Conservation (phyloP, 1,139 yeast genomes). For the Candida sanyaensis region DNA sequence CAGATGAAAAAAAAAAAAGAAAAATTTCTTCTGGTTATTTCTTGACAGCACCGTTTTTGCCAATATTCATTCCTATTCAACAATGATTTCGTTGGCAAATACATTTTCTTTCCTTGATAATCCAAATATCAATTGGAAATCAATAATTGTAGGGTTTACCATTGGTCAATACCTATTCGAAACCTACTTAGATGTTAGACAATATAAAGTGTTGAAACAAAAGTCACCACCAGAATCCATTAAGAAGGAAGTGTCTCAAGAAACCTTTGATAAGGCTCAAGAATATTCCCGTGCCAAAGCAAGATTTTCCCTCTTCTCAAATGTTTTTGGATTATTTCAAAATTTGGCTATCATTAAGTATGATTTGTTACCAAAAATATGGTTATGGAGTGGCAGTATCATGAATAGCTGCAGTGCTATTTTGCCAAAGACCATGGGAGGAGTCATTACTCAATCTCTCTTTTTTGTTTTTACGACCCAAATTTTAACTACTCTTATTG, state of each 20-base stretch:
- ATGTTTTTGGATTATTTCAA: slow-evolving; percentile 53
- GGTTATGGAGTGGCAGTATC: slow-evolving; percentile 54
- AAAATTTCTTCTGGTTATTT: no score
- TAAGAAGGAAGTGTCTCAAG: slow-evolving; percentile 63
- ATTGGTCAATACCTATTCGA: slow-evolving; percentile 77
- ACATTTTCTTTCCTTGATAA: slow-evolving; percentile 34
- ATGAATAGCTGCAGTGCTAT: slow-evolving; percentile 31
- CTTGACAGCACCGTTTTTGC: no score
- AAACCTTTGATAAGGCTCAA: slow-evolving; percentile 78
- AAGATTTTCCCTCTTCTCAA: slow-evolving; percentile 61
- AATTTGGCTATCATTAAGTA: slow-evolving; percentile 59
- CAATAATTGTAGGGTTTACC: slow-evolving; percentile 71
- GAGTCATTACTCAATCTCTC: slow-evolving; percentile 67
- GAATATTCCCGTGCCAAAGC: slow-evolving; percentile 83
- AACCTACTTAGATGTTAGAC: slow-evolving; percentile 73
- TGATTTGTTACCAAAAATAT: slow-evolving; percentile 69
- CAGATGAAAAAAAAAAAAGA: background rate
- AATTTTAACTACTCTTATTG: slow-evolving; percentile 49
- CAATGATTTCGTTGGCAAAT: slow-evolving; percentile 20
- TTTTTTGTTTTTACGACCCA: slow-evolving; percentile 53
- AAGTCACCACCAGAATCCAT: slow-evolving; percentile 65
- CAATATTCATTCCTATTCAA: background rate
- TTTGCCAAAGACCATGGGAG: slow-evolving; percentile 49
- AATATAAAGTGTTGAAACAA: slow-evolving; percentile 62
- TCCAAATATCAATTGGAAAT: slow-evolving; percentile 77